Evolutionary conservation across 192 early-diverging fungal genomes (phyloP).

Genomic region (Helicostylum pulchrum): DNA sequence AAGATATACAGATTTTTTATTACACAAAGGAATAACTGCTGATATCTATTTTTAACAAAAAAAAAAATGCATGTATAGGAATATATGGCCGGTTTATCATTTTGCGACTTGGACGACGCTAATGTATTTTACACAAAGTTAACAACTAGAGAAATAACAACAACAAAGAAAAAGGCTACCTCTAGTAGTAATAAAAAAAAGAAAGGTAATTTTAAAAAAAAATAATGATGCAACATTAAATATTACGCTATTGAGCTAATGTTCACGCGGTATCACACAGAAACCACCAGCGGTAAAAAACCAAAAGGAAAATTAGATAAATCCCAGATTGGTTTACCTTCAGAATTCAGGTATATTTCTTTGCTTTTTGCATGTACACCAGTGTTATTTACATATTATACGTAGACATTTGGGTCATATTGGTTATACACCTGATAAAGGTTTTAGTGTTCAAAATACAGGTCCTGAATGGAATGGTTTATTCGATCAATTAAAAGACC

Average conservation of each 20-base stretch:
- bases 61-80: slow-evolving; percentile 32
- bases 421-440: slow-evolving; percentile 56
- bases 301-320: slow-evolving; percentile 54
- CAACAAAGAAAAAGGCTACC: slow-evolving; percentile 1
- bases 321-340: slow-evolving; percentile 56
- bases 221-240: neutral
- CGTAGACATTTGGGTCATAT: slow-evolving; percentile 58
- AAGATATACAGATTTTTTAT: slow-evolving; percentile 15
- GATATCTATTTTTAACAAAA: neutral
- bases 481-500: slow-evolving; percentile 64
- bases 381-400: slow-evolving; percentile 2
- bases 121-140: slow-evolving; percentile 64
- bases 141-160: slow-evolving; percentile 41
- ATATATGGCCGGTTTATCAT: slow-evolving; percentile 67
- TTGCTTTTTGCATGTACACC: slow-evolving; percentile 30
- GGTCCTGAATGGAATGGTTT: slow-evolving; percentile 68
- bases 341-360: slow-evolving; percentile 41
- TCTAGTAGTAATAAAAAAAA: slow-evolving; percentile 30
- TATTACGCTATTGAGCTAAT: slow-evolving; percentile 4
- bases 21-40: neutral
- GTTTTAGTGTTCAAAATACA: slow-evolving; percentile 64
- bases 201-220: slow-evolving; percentile 31
- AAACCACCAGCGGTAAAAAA: slow-evolving; percentile 41
- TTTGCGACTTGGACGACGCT: slow-evolving; percentile 67
- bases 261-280: slow-evolving; percentile 28